Conservation (phyloP, 148 eudicot genomes). For the Rhododendron henanense region DNA sequence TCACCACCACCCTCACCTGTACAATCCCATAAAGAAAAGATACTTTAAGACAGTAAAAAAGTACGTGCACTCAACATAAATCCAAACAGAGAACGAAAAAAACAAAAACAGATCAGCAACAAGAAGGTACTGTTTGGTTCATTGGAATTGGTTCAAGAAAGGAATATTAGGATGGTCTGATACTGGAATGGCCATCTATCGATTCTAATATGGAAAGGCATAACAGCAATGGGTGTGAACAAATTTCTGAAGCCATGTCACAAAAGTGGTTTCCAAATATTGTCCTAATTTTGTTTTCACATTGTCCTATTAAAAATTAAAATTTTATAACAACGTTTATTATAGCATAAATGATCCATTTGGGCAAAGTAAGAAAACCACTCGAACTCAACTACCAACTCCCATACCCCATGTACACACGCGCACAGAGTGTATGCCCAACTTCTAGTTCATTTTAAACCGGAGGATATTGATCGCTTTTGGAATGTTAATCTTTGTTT, state of each 20-base stretch:
- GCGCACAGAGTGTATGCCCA: not conserved
- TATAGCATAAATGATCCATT: too few species aligned
- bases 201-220: not conserved
- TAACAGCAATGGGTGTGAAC: not conserved
- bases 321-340: not conserved
- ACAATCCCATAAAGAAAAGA: slow-evolving; percentile 5
- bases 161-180: not conserved
- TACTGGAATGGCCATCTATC: not conserved
- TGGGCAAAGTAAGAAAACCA: not conserved
- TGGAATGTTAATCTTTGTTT: not conserved
- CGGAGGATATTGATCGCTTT: not conserved
- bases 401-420: not conserved
- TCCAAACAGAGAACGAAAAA: not conserved
- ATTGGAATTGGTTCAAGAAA: not conserved
- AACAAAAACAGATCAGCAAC: not conserved
- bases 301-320: not conserved
- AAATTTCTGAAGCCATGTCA: not conserved
- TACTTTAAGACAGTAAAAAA: not conserved
- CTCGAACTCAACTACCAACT: not conserved
- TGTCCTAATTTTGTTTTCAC: not conserved
- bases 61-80: not conserved
- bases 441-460: not conserved
- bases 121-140: not conserved
- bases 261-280: not conserved
- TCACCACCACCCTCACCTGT: slow-evolving; percentile 77